Evolutionary conservation across 306 rosid genomes (phyloP).

Genomic region (Abrus pulchellus): DNA sequence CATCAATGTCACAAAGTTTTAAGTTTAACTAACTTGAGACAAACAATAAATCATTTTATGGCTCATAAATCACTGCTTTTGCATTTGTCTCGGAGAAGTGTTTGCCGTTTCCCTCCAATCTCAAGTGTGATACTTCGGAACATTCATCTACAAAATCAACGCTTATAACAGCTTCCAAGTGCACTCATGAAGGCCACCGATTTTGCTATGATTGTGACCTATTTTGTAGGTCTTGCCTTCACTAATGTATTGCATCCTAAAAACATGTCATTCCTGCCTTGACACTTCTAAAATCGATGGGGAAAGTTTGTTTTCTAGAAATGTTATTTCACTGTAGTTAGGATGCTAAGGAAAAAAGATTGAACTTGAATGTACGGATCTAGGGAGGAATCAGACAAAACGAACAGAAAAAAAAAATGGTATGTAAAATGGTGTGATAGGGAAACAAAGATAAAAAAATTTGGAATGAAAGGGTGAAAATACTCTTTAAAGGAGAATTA

Average conservation of each 20-base stretch:
- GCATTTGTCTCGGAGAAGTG: slow-evolving; percentile 31
- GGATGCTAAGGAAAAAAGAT: no score
- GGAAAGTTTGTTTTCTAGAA: no score
- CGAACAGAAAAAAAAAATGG: no score
- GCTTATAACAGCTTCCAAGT: not conserved
- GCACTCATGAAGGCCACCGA: not conserved
- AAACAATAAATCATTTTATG: slow-evolving; percentile 20
- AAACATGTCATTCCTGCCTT: no score
- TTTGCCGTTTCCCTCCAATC: slow-evolving; percentile 35
- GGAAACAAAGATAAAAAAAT: no score
- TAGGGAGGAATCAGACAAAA: no score
- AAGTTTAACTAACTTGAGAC: slow-evolving; percentile 39
- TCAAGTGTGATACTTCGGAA: not conserved
- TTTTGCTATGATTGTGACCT: slow-evolving; percentile 22
- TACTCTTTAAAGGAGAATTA: no score
- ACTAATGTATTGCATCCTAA: not conserved
- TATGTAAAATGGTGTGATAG: no score
- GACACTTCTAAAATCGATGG: no score
- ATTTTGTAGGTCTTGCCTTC: slow-evolving; percentile 30
- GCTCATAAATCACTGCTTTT: not conserved
- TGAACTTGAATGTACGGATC: no score
- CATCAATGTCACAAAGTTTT: slow-evolving; percentile 40
- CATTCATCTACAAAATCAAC: slow-evolving; percentile 4
- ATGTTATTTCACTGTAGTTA: no score
- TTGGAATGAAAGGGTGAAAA: no score